Conservation (phyloP, 2,329 filamentous ascomycete genomes). For the Thelonectria discophora region DNA sequence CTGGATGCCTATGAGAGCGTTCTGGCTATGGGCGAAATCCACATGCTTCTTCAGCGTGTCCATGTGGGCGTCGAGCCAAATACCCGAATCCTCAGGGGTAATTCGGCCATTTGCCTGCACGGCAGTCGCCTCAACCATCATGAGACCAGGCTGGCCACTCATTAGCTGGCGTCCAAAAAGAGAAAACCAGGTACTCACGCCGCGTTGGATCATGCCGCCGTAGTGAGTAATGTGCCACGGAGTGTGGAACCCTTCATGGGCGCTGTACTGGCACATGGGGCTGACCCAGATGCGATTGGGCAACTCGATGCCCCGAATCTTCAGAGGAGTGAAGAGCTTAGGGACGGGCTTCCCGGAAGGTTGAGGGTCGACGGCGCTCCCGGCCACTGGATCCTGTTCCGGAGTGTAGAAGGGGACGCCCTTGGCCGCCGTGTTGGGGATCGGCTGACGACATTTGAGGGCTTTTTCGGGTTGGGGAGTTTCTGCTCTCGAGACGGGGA, state of each 20-base stretch:
- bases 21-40: constrained; percentile 74
- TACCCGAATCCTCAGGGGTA: constrained; percentile 8
- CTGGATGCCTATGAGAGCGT: constrained; percentile 73
- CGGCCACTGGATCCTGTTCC: constrained; percentile 52
- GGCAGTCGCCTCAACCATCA: constrained; percentile 50
- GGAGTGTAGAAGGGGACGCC: constrained; percentile 56
- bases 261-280: constrained; percentile 59
- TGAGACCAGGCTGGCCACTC: constrained; percentile 60
- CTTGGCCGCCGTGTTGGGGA: constrained; percentile 38
- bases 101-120: constrained; percentile 8
- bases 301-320: constrained; percentile 55
- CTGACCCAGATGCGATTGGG: constrained; percentile 58
- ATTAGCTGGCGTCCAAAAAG: constrained; percentile 31
- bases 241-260: constrained; percentile 67
- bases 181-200: constrained; percentile 49
- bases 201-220: constrained; percentile 75
- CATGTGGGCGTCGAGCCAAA: constrained; percentile 69
- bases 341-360: constrained; percentile 59
- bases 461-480: not conserved
- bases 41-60: constrained; percentile 65
- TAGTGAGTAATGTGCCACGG: constrained; percentile 78
- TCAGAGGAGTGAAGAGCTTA: constrained; percentile 59
- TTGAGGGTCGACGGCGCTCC: constrained; percentile 49
- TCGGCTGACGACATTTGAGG: not conserved
- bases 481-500: not conserved